Evolutionary conservation across 225 moss, liverwort and hornwort genomes (phyloP).

Genomic region (Anthoceros angustus): DNA sequence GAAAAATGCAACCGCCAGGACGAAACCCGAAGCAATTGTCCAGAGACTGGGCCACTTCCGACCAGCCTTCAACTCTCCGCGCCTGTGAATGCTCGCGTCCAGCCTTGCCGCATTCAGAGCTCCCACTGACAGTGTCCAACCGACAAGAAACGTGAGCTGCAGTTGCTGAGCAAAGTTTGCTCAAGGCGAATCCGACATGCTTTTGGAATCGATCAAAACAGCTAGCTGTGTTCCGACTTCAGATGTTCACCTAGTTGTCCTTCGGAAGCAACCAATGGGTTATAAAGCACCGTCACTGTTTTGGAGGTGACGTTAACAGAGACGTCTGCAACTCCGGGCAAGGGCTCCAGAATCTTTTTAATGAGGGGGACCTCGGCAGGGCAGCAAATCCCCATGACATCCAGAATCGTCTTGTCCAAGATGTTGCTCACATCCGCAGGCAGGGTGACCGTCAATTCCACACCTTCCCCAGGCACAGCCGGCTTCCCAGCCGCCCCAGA

Average conservation of each 20-base stretch:
- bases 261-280: constrained; percentile 22
- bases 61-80: constrained; percentile 33
- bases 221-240: neutral
- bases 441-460: constrained; percentile 19
- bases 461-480: neutral
- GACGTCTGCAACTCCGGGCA: constrained; percentile 32
- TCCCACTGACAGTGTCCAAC: constrained; percentile 22
- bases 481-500: neutral
- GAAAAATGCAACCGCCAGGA: constrained; percentile 37
- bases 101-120: constrained; percentile 39
- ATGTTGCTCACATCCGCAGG: constrained; percentile 12
- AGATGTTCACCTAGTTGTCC: constrained; percentile 24
- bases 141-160: neutral
- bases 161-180: neutral
- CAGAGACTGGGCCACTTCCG: constrained; percentile 39
- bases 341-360: constrained; percentile 31
- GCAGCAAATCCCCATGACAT: constrained; percentile 48
- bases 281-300: constrained; percentile 26
- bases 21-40: constrained; percentile 29
- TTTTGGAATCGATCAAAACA: neutral
- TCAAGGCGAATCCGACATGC: neutral
- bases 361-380: constrained; percentile 35
- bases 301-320: constrained; percentile 36
- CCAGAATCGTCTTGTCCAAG: constrained; percentile 28
- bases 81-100: constrained; percentile 31